A percentile compares a stretch with the other conserved stretches of the same genome.
phyloP scores from a whole-genome alignment of 768 basidiomycete genomes.

The Hemileccinum impolitum region DNA sequence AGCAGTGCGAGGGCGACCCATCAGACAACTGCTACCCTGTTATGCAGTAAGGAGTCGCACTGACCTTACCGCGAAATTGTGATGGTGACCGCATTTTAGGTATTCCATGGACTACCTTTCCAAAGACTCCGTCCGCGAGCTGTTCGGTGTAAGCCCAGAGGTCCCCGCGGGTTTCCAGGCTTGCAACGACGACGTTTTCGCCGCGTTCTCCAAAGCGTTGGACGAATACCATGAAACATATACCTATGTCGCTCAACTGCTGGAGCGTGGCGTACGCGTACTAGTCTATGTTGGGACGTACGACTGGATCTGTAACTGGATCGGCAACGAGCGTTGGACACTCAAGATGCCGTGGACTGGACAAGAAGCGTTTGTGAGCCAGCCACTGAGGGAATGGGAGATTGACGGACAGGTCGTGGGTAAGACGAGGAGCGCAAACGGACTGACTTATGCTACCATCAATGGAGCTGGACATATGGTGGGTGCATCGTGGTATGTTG shows the following conservation, averaged over 20 bases:
- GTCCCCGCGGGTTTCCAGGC: slow-evolving; percentile 35
- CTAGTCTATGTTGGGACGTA: slow-evolving; percentile 74
- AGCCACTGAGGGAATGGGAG: slow-evolving; percentile 55
- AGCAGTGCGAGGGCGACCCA: slow-evolving; percentile 47
- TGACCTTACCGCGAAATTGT: background rate
- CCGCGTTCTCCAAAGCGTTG: slow-evolving; percentile 42
- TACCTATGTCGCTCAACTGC: slow-evolving; percentile 44
- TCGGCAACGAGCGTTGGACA: slow-evolving; percentile 76
- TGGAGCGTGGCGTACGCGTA: slow-evolving; percentile 73
- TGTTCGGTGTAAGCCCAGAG: slow-evolving; percentile 56
- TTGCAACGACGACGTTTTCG: slow-evolving; percentile 39
- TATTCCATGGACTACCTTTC: slow-evolving; percentile 59
- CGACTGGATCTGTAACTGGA: slow-evolving; percentile 80
- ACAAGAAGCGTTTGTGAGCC: slow-evolving; percentile 41
- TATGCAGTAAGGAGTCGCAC: slow-evolving; percentile 32
- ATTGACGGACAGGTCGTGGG: slow-evolving; percentile 45
- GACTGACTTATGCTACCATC: slow-evolving; percentile 61
- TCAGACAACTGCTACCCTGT: slow-evolving; percentile 59
- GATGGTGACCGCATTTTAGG: slow-evolving; percentile 28
- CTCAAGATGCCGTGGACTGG: slow-evolving; percentile 70
- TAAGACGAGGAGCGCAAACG: slow-evolving; percentile 48
- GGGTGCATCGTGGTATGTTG: too few species aligned
- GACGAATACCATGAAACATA: slow-evolving; percentile 37
- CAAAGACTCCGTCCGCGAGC: slow-evolving; percentile 44
- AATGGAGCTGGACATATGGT: slow-evolving; percentile 74